Evolutionary conservation across 441 rosid genomes (phyloP), one percentile per base, ranked within the genome.

Genomic region (Eutrema salsugineum): DNA sequence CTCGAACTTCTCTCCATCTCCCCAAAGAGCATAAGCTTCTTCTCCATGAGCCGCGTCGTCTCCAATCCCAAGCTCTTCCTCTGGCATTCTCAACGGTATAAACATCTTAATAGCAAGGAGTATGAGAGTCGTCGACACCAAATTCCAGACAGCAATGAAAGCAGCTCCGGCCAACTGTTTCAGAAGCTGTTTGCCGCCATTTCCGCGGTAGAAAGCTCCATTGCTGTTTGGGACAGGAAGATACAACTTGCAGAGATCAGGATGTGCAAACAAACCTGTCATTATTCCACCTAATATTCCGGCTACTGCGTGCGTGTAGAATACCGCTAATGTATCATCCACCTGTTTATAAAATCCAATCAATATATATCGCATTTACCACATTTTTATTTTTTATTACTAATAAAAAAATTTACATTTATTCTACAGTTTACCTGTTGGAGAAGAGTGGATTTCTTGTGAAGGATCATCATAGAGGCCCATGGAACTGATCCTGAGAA

Each of bases 21-120:
- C 97, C 96, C 96, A 88, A n/a, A 92, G 91, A 28, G 93, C 97
- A 64, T 90, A 92, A 14, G 96, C 96, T 82, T 90, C 96, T 76
- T 92, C 97, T 0, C 96, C 97, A 20, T 92, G 96, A 38, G 86
- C 94, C 0, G 97, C 97, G 0, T 92, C 97, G 3, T 92, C 96
- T 63, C 96, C 96, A 14, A 87, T 87, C 27, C 70, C 79, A 1
- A 92, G 94, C 60, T 92, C 88, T 51, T 86, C 86, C 20, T 92
- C 93, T 0, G 96, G 84, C 96, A 92, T 92, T 59, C 97, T 82
- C 54, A 92, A 55, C 0, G 93, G 97, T 33, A 91, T 87, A 39
- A 86, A 79, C 39, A 88, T 27, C 77, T 76, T 83, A 50, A 90
- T 88, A 11, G 48, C 67, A 6, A 90, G 66, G 3, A 85, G 86